Evolutionary conservation across 371 early-diverging fungal species (phyloP), one percentile per base, ranked within the genome.

Genomic region (Gilbertella persicaria): DNA sequence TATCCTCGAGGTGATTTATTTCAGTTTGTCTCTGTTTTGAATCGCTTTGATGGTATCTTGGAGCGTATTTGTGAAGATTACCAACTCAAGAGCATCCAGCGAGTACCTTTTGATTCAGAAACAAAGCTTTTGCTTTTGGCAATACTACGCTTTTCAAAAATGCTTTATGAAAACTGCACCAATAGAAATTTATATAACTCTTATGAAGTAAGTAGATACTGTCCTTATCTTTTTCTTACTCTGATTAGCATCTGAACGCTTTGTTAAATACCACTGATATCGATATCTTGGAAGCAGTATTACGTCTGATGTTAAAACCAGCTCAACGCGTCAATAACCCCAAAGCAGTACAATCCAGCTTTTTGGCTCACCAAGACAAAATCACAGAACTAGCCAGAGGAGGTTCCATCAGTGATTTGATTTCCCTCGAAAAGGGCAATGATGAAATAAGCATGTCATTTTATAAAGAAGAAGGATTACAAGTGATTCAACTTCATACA

Each of bases 151-250:
- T 85, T 96, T 37, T 86, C 95, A 19, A 78, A 83, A 23, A 62
- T 85, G 9, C 71, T 98, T 38, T 88, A 93, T 72, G 98, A 98
- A 58, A 90, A 90, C 59, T 95, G 96, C 63, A 91, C 95, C 29
- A 97, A 95, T 64, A 78, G 97, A 49, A 92, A 88, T 59, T 71
- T 97, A 23, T 98, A 96, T 69, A 89, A 84, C 45, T 96, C 96
- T 5, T 91, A 89, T 44, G 97, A 97, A 79, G 95, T 93, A 74
- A 55, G 62, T 25, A 16, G 4, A 44, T 25, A 8, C 13, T 4
- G 1, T 5, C 14, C 3, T 60, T 71, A 92, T 33, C 2, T 7
- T 13, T 77, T 6, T 79, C 85, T 29, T 55, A 93, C 6, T 82
- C 85, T 2, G 84, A 87, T 41, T 57, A 93, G 29, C 69, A 63